Conservation (phyloP, 2,329 filamentous ascomycete species). For the Clonostachys byssicola region DNA sequence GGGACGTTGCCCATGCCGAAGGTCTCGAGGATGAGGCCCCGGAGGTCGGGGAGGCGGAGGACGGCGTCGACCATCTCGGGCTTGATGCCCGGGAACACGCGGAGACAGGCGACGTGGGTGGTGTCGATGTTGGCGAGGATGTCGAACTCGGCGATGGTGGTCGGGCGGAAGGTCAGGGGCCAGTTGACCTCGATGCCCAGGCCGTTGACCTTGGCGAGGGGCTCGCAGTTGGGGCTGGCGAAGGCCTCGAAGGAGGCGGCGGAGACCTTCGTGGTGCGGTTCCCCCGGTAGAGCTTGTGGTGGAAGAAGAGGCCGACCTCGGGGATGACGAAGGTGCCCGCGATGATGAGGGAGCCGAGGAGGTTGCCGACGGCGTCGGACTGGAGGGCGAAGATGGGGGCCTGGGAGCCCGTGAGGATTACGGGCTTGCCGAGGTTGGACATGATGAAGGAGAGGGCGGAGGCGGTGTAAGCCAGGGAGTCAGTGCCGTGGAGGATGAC, state of each 20-base stretch:
- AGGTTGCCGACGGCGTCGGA: conserved; percentile 91
- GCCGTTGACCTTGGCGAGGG: conserved; percentile 77
- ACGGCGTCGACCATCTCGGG: conserved; percentile 91
- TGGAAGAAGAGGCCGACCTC: conserved; percentile 95
- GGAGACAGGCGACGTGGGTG: conserved; percentile 82
- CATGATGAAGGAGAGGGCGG: conserved; percentile 90
- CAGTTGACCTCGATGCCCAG: conserved; percentile 79
- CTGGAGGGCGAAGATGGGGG: conserved; percentile 85
- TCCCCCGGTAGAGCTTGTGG: conserved; percentile 84
- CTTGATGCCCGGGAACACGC: conserved; percentile 88
- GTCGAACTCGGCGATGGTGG: conserved; percentile 67
- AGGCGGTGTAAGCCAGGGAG: conserved; percentile 83
- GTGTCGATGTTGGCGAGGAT: conserved; percentile 76
- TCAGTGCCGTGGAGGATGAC: conserved; percentile 90
- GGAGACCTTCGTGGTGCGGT: conserved; percentile 83
- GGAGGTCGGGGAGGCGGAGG: conserved; percentile 68
- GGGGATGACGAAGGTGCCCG: conserved; percentile 87
- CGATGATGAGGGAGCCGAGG: conserved; percentile 81
- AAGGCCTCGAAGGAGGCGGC: conserved; percentile 86
- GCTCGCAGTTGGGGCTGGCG: conserved; percentile 79
- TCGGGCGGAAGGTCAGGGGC: conserved; percentile 72
- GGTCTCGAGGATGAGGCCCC: conserved; percentile 82
- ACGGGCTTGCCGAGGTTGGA: conserved; percentile 88
- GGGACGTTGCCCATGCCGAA: conserved; percentile 93
- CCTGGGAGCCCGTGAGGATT: conserved; percentile 77